phyloP scores from a whole-genome alignment of 352 stramenopile genomes.

The Globisporangium alternatum region DNA sequence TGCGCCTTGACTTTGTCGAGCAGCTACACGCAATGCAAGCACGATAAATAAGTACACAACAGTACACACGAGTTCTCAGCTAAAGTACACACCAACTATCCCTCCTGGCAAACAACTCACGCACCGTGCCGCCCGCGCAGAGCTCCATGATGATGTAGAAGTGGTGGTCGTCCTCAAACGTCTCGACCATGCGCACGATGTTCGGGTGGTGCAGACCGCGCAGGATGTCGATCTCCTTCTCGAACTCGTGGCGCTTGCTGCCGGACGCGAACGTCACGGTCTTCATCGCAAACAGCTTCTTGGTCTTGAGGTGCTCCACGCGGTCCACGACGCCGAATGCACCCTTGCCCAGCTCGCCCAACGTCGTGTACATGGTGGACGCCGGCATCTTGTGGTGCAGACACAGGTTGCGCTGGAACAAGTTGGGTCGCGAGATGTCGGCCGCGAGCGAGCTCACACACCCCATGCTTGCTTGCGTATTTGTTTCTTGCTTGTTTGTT shows the following conservation, averaged over 20 bases:
- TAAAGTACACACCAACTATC: not conserved
- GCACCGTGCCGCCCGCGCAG: constrained; percentile 47
- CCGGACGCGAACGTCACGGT: constrained; percentile 62
- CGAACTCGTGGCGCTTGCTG: constrained; percentile 65
- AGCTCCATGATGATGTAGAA: constrained; percentile 90
- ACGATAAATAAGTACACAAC: too few species aligned
- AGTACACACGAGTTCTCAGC: too few species aligned
- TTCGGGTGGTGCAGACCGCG: constrained; percentile 74
- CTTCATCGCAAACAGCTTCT: constrained; percentile 78
- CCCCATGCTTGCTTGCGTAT: constrained; percentile 36
- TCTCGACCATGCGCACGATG: constrained; percentile 81
- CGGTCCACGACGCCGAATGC: constrained; percentile 77
- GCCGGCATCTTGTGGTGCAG: constrained; percentile 62
- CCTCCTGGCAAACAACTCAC: not conserved
- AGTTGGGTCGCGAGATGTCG: constrained; percentile 49
- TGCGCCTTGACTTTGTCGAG: constrained; percentile 58
- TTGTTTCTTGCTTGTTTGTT: not conserved
- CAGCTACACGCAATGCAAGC: constrained; percentile 29
- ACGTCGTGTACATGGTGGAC: constrained; percentile 41
- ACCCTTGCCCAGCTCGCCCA: constrained; percentile 59
- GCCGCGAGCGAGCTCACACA: constrained; percentile 49
- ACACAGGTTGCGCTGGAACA: constrained; percentile 80
- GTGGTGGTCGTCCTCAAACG: constrained; percentile 67
- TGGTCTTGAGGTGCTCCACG: constrained; percentile 64
- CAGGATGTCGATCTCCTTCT: constrained; percentile 77